Conservation (phyloP, 306 rosid genomes). For the Gynostemma pentaphyllum region DNA sequence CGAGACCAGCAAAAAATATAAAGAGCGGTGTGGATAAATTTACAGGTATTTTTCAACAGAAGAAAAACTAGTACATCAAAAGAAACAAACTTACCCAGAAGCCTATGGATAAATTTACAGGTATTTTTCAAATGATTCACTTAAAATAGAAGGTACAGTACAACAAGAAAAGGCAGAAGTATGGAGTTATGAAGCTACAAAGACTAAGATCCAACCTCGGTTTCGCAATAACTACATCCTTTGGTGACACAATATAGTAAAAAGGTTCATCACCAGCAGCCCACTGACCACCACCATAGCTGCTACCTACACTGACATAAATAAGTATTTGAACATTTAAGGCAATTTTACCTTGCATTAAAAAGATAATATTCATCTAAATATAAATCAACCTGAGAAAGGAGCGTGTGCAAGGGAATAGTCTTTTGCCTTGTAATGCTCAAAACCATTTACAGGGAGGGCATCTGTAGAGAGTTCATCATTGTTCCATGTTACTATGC, state of each 20-base stretch:
- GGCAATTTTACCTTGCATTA: conserved; percentile 14
- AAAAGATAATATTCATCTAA: conserved; percentile 18
- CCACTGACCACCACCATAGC: conserved; percentile 99
- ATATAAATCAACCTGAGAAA: conserved; percentile 72
- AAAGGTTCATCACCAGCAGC: conserved; percentile 95
- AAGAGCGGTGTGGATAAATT: not conserved
- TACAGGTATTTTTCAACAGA: not conserved
- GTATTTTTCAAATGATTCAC: not conserved
- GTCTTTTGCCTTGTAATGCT: conserved; percentile 96
- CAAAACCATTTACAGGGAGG: conserved; percentile 88
- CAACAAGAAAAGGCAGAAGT: conserved; percentile 1
- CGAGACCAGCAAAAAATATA: not conserved
- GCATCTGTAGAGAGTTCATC: conserved; percentile 96
- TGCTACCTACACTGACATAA: conserved; percentile 71
- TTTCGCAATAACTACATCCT: conserved; percentile 93
- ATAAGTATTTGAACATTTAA: conserved; percentile 20
- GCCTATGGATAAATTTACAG: not conserved
- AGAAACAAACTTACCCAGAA: not conserved
- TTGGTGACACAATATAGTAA: conserved; percentile 90
- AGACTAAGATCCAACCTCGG: conserved; percentile 55
- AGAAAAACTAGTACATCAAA: not conserved
- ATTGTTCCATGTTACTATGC: conserved; percentile 77
- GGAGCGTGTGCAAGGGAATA: conserved; percentile 98
- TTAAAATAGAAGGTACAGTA: not conserved
- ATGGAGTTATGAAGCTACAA: not conserved